Percentiles rank a stretch among this genome's conserved stretches.
These are phyloP conservation scores for Candida sanyaensis DNA, from an alignment of 1,139 yeast species.

Conservation along the genomic window DNA sequence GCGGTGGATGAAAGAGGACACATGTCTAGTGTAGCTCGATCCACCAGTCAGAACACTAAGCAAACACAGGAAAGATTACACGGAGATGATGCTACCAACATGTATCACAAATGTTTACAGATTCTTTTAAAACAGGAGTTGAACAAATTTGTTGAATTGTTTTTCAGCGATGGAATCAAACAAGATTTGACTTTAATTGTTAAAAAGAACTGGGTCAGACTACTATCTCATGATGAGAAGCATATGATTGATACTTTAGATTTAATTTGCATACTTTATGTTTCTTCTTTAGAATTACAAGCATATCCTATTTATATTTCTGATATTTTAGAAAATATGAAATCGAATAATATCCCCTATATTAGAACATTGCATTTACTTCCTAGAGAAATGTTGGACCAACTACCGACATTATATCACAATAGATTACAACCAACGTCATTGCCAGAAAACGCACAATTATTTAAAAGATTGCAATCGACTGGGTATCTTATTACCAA, in stretches of 20 bases:
- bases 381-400: slow-evolving; percentile 24
- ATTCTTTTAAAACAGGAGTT: slow-evolving; percentile 52
- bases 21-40: slow-evolving; percentile 14
- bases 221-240: slow-evolving; percentile 12
- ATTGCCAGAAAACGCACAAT: slow-evolving; percentile 30
- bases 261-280: slow-evolving; percentile 36
- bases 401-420: slow-evolving; percentile 27
- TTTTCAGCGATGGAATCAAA: slow-evolving; percentile 23
- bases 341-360: slow-evolving; percentile 39
- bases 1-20: slow-evolving; percentile 21
- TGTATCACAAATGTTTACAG: slow-evolving; percentile 57
- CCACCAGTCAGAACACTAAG: slow-evolving; percentile 6
- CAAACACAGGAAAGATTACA: slow-evolving; percentile 27
- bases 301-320: slow-evolving; percentile 37
- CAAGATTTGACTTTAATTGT: slow-evolving; percentile 41
- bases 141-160: slow-evolving; percentile 14
- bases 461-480: slow-evolving; percentile 21
- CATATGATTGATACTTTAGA: slow-evolving; percentile 23
- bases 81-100: slow-evolving; percentile 55
- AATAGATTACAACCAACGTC: slow-evolving; percentile 28
- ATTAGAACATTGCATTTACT: slow-evolving; percentile 31
- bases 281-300: slow-evolving; percentile 35
- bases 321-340: slow-evolving; percentile 33
- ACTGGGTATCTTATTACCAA: background rate
- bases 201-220: slow-evolving; percentile 50